A percentile compares a stretch with the other conserved stretches of the same genome.
These are phyloP conservation scores for Exophiala sideris DNA, from an alignment of 2,329 filamentous ascomycete species.

Conservation along the genomic window DNA sequence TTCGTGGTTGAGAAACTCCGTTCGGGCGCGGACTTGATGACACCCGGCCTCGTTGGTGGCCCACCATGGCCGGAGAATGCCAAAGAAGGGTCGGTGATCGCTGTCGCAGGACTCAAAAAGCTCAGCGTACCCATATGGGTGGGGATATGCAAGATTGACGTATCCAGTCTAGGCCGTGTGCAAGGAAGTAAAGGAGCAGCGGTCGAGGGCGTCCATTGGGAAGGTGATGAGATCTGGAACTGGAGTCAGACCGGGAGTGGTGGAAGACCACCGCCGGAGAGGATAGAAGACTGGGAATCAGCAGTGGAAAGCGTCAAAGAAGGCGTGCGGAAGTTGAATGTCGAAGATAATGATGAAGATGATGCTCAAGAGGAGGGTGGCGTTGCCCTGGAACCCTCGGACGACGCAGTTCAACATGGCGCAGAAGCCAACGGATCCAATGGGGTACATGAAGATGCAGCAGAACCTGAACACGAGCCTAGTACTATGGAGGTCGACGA, in stretches of 20 bases:
- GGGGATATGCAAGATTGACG: constrained; percentile 62
- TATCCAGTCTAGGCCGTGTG: constrained; percentile 52
- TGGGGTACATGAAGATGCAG: constrained; percentile 27
- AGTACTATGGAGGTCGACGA: constrained; percentile 64
- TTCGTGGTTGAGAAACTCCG: constrained; percentile 61
- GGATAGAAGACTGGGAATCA: constrained; percentile 50
- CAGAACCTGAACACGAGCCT: constrained; percentile 49
- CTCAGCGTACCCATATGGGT: constrained; percentile 63
- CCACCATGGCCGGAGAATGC: constrained; percentile 61
- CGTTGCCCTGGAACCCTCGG: constrained; percentile 34
- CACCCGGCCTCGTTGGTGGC: constrained; percentile 61
- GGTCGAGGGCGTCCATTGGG: constrained; percentile 64
- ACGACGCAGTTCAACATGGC: constrained; percentile 33
- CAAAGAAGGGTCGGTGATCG: constrained; percentile 60
- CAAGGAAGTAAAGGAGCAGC: constrained; percentile 63
- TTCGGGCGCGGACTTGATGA: constrained; percentile 66
- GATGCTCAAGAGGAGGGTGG: constrained; percentile 45
- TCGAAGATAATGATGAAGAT: constrained; percentile 45
- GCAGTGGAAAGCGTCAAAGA: constrained; percentile 36
- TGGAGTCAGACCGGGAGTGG: constrained; percentile 56
- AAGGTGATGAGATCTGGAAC: constrained; percentile 66
- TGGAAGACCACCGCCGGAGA: constrained; percentile 52
- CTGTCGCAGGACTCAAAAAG: constrained; percentile 57
- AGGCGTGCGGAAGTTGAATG: constrained; percentile 39
- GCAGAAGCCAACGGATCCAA: constrained; percentile 6